Conservation (phyloP, 148 eudicot genomes). For the Pharnaceum exiguum region DNA sequence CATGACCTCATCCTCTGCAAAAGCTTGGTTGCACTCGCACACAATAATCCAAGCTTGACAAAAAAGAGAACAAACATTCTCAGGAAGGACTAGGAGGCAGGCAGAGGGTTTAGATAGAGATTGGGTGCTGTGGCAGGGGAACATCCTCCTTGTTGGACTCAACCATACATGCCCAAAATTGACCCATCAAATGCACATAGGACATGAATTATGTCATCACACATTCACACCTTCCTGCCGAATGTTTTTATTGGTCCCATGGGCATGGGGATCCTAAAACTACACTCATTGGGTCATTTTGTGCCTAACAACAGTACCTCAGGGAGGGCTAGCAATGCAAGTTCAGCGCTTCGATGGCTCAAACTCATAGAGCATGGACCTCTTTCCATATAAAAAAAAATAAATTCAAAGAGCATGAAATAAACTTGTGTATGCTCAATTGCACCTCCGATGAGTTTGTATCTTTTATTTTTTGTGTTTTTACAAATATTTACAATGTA, state of each 20-base stretch:
- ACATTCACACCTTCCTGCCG: neutral
- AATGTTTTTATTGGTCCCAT: constrained; percentile 13
- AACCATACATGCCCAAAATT: constrained; percentile 19
- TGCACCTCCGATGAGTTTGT: too few species aligned
- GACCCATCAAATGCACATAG: constrained; percentile 16
- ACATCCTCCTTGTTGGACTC: constrained; percentile 19
- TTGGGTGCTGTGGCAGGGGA: constrained; percentile 2
- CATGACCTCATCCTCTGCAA: neutral
- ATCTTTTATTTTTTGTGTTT: too few species aligned
- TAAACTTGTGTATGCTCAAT: too few species aligned
- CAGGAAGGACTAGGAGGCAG: neutral
- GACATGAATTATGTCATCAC: constrained; percentile 9
- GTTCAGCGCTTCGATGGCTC: too few species aligned
- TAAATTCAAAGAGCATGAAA: too few species aligned
- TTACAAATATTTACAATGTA: too few species aligned
- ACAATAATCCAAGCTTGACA: neutral
- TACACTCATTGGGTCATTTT: too few species aligned
- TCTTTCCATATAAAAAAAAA: too few species aligned
- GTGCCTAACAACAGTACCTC: too few species aligned
- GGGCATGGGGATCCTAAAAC: too few species aligned
- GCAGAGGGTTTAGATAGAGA: neutral
- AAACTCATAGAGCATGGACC: too few species aligned
- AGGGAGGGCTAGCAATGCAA: too few species aligned
- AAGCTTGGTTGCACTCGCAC: neutral
- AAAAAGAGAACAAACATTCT: neutral